These are phyloP conservation scores for Aspergillus unguis DNA, from an alignment of 2,329 filamentous ascomycete genomes.

Conservation along the genomic window DNA sequence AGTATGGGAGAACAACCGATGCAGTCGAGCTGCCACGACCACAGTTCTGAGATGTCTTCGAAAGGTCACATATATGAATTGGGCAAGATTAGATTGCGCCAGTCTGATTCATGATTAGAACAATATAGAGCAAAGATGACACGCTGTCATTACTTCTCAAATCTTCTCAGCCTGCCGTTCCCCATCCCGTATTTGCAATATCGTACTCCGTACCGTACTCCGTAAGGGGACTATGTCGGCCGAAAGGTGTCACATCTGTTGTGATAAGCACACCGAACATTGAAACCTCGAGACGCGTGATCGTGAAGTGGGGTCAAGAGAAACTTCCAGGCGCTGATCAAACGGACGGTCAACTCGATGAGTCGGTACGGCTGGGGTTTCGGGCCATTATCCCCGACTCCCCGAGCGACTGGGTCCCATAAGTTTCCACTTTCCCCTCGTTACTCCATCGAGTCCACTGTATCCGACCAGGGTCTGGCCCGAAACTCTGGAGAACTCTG, in stretches of 20 bases:
- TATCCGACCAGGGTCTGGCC: constrained; percentile 2
- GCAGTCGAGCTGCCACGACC: constrained; percentile 63
- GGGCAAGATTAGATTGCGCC: neutral
- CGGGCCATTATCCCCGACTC: neutral
- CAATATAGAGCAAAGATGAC: neutral
- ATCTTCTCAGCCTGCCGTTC: neutral
- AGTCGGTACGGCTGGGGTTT: neutral
- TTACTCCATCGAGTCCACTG: constrained; percentile 1
- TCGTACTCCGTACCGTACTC: too few relatives aligned
- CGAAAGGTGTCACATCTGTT: neutral
- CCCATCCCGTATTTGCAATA: too few relatives aligned
- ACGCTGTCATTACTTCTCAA: neutral
- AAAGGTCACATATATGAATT: too few relatives aligned
- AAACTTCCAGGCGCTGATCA: neutral
- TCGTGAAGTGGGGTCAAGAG: neutral
- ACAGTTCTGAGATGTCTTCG: constrained; percentile 17
- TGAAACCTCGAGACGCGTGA: neutral
- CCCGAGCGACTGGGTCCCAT: constrained; percentile 5
- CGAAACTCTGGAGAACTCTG: constrained; percentile 3
- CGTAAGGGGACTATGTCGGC: neutral
- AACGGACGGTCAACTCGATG: neutral
- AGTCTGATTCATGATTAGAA: neutral
- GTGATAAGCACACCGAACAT: neutral
- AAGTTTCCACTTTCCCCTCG: neutral
- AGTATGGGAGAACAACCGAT: constrained; percentile 69